phyloP scores from a whole-genome alignment of 176 grass and related monocot species.

The Triticum turgidum region DNA sequence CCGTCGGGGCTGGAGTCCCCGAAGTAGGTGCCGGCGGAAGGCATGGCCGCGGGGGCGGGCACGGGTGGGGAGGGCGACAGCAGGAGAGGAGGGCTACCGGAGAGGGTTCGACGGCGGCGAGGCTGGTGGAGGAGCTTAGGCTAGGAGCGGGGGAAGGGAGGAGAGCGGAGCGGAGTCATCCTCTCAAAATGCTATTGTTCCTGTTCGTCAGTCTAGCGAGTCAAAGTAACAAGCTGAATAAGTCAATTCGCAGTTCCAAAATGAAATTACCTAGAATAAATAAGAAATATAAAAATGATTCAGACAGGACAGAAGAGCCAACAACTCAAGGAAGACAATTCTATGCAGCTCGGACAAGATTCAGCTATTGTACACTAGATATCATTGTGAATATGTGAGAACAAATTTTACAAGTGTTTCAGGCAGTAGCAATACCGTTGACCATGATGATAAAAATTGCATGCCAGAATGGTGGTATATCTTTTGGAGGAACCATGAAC shows the following conservation, averaged over 20 bases:
- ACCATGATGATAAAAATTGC: slow-evolving; percentile 98
- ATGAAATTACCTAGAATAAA: not conserved
- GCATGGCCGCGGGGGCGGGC: too few relatives aligned
- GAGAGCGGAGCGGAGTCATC: too few relatives aligned
- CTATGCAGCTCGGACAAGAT: slow-evolving; percentile 9
- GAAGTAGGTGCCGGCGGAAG: too few relatives aligned
- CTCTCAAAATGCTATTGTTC: too few relatives aligned
- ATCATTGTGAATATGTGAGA: not conserved
- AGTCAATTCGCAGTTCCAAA: slow-evolving; percentile 9
- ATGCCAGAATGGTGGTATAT: slow-evolving; percentile 98
- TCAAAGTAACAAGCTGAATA: slow-evolving; percentile 2
- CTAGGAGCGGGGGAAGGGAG: too few relatives aligned
- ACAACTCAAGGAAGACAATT: slow-evolving; percentile 10
- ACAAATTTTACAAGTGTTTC: slow-evolving; percentile 23
- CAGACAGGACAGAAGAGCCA: slow-evolving; percentile 3
- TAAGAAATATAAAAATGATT: not conserved
- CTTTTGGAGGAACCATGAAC: slow-evolving; percentile 93
- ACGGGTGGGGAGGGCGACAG: too few relatives aligned
- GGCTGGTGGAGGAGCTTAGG: too few relatives aligned
- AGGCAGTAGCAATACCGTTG: slow-evolving; percentile 62
- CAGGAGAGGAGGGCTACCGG: too few relatives aligned
- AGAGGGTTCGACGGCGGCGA: too few relatives aligned
- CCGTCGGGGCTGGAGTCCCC: too few relatives aligned
- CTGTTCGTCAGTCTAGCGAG: not conserved
- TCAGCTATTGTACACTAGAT: not conserved